Base-by-base conservation (phyloP, 148 eudicot genomes). In the Linanthus parryae region DNA sequence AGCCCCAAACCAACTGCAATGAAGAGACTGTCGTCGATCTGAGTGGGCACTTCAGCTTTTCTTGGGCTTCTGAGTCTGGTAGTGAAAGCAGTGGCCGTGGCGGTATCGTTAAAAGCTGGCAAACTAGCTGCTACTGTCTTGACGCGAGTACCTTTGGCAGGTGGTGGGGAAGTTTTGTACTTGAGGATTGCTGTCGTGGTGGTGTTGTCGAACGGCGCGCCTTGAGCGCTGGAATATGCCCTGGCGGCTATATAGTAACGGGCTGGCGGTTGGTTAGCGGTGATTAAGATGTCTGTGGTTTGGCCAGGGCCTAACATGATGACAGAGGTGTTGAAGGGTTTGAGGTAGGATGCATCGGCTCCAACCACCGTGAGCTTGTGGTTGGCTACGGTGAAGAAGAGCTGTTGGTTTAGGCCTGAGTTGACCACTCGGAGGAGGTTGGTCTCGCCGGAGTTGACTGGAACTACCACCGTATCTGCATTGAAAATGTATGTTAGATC, bases 261-360 rank as follows among this genome's bases (percentile, higher is more conserved):
- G 6, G 71, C 72, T 5, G 97, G 84, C 15, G 73, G 54, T 51
- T 83, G 98, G 58, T 79, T 42, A 4, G 83, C 94, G 0, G 68
- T 68, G 71, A 91, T 78, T 24, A 91, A 71, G 55, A 86, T 84
- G 24, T 86, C 94, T 1, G 95, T 86, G 38, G 98, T 91, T 55
- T 91, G 98, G 18, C 98, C 95, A 0, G 94, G 98, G 7, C 95
- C 98, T 20, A 91, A 62, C 89, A 83, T 91, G 48, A 86, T 73
- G 23, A 81, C 76, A 7, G 72, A 53, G 27, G 98, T 86, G 35
- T 77, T 64, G 76, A 91, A 91, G 30, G 86, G 95, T 28, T 83
- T 83, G n/a, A 81, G 70, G 62, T 91, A 91, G 12, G 88, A 72
- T 31, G 98, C 98, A 39, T 92, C 98, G 2, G 98, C 96, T 39